phyloP scores from a whole-genome alignment of 208 protist genomes.

The Acanthamoeba royreba region DNA sequence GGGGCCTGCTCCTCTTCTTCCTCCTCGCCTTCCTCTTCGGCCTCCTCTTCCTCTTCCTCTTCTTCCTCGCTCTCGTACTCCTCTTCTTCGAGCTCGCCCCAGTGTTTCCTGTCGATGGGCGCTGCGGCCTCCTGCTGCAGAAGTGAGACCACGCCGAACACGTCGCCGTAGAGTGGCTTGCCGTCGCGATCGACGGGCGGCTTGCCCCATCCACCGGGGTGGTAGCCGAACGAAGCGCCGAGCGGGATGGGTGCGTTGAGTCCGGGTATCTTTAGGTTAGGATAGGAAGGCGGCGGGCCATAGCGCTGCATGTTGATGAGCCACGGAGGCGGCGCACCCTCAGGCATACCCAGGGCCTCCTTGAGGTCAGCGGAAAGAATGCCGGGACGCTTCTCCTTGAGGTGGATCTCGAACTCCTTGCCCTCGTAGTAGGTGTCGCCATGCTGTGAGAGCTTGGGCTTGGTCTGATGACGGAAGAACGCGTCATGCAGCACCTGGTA shows the following conservation, averaged over 20 bases:
- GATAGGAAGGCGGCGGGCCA: conserved; percentile 97
- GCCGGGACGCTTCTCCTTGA: conserved; percentile 83
- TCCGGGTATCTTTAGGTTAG: conserved; percentile 95
- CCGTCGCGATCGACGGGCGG: conserved; percentile 86
- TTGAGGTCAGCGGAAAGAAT: conserved; percentile 87
- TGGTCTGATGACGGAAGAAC: conserved; percentile 97
- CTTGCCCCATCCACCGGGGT: conserved; percentile 97
- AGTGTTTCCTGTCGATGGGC: conserved; percentile 51
- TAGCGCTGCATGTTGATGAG: conserved; percentile 98
- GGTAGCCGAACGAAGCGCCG: conserved; percentile 91
- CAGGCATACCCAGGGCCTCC: conserved; percentile 95
- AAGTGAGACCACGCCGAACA: conserved; percentile 76
- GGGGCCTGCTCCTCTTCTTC: background rate
- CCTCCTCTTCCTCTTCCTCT: conserved; percentile 56
- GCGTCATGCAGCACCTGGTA: conserved; percentile 94
- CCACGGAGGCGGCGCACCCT: conserved; percentile 94
- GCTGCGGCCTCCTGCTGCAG: background rate
- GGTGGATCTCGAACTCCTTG: conserved; percentile 89
- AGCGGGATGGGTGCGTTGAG: conserved; percentile 97
- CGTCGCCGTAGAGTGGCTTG: conserved; percentile 80
- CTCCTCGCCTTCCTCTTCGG: background rate
- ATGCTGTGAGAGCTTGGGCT: conserved; percentile 86
- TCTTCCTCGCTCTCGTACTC: conserved; percentile 57
- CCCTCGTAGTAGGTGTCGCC: conserved; percentile 96
- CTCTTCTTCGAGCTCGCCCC: conserved; percentile 78